Evolutionary conservation across 2,329 filamentous ascomycete species (phyloP).

Genomic region (Ilyonectria sp.): DNA sequence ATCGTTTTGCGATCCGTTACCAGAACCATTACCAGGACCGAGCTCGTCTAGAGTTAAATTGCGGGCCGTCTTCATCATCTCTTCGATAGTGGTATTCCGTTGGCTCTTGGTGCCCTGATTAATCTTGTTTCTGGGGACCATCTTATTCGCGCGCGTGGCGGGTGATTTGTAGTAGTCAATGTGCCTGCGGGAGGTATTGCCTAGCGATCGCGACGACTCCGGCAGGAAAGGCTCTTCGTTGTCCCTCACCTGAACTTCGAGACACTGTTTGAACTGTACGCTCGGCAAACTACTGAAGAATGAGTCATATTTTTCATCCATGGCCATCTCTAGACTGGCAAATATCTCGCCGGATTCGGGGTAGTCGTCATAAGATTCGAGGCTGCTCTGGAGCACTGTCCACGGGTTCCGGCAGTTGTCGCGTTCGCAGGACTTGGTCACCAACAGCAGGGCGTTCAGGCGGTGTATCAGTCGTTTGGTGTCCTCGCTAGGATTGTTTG

Average conservation of each 20-base stretch:
- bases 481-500: conserved; percentile 19
- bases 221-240: conserved; percentile 29
- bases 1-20: too few species aligned
- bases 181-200: conserved; percentile 11
- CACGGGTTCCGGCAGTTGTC: conserved; percentile 68
- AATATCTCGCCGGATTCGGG: conserved; percentile 17
- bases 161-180: conserved; percentile 19
- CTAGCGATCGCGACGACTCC: conserved; percentile 10
- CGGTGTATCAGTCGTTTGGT: conserved; percentile 57
- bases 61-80: conserved; percentile 19
- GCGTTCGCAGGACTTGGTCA: conserved; percentile 72
- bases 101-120: conserved; percentile 11
- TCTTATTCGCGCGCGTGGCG: neutral
- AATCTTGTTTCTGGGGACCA: neutral
- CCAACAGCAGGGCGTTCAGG: conserved; percentile 70
- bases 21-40: neutral
- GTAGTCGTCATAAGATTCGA: conserved; percentile 3
- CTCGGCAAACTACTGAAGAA: conserved; percentile 27
- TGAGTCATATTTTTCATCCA: conserved; percentile 22
- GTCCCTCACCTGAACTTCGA: conserved; percentile 24
- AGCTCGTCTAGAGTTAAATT: conserved; percentile 15
- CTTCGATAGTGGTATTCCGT: conserved; percentile 18
- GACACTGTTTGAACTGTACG: conserved; percentile 29
- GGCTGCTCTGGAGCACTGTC: conserved; percentile 50
- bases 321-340: conserved; percentile 16